These are phyloP conservation scores for Knufia petricola DNA, from an alignment of 2,329 filamentous ascomycete species.

Conservation along the genomic window DNA sequence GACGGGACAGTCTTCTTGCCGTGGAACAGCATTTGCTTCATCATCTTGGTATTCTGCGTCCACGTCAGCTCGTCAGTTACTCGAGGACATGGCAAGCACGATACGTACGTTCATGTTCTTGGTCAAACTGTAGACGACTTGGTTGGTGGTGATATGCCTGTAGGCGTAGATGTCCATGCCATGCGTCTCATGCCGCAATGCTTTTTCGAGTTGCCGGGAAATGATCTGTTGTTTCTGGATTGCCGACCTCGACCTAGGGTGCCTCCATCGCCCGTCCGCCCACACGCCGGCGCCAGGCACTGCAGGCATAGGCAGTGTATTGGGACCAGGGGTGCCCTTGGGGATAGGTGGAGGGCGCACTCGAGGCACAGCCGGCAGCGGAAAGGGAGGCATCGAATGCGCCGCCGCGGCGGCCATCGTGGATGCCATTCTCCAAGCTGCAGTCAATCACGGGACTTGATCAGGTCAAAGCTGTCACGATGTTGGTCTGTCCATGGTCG, in stretches of 20 bases:
- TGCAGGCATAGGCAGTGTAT: conserved; percentile 16
- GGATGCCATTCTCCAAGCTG: not conserved
- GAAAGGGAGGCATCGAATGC: conserved; percentile 15
- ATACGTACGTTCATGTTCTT: conserved; percentile 44
- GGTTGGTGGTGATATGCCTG: conserved; percentile 51
- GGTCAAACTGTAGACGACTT: conserved; percentile 54
- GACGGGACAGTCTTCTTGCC: conserved; percentile 55
- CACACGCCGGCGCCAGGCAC: conserved; percentile 19
- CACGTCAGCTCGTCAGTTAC: conserved; percentile 7
- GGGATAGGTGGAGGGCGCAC: conserved; percentile 22
- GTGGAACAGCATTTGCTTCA: conserved; percentile 51
- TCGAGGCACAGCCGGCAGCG: conserved; percentile 20
- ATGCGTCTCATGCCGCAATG: conserved; percentile 39
- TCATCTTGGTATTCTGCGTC: conserved; percentile 39
- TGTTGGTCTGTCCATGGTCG: not conserved
- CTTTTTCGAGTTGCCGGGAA: conserved; percentile 34
- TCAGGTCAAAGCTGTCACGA: not conserved
- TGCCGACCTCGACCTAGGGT: conserved; percentile 35
- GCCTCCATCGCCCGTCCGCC: conserved; percentile 35
- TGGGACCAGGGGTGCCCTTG: conserved; percentile 19
- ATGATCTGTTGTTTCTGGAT: conserved; percentile 31
- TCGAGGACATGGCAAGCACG: not conserved
- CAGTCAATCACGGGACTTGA: not conserved
- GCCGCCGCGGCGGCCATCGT: conserved; percentile 19
- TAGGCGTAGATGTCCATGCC: conserved; percentile 56